phyloP scores from a whole-genome alignment of 176 grass and related monocot species.

The Tillandsia fasciculata region DNA sequence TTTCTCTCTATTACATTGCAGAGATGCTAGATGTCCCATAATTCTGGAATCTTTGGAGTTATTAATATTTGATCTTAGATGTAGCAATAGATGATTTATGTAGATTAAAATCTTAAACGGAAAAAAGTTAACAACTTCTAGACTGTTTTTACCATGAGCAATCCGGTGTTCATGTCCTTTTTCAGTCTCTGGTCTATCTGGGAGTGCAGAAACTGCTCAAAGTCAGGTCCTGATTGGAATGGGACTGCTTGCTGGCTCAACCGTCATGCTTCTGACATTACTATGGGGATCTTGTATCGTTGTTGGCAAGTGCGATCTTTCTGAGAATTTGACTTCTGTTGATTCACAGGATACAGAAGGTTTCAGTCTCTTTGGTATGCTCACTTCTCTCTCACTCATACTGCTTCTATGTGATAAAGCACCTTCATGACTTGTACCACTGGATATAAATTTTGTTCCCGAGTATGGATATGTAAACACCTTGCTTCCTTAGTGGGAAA shows the following conservation, averaged over 20 bases:
- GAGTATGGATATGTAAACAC: too few relatives aligned
- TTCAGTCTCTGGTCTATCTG: constrained; percentile 84
- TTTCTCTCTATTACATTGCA: too few relatives aligned
- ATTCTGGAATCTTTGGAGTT: too few relatives aligned
- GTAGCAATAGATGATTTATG: too few relatives aligned
- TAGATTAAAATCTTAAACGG: too few relatives aligned
- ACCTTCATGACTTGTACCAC: neutral
- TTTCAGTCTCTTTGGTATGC: constrained; percentile 62
- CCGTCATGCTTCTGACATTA: constrained; percentile 80
- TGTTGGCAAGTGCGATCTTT: constrained; percentile 88
- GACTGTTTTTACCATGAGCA: neutral
- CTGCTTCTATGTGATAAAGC: neutral
- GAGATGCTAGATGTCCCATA: too few relatives aligned
- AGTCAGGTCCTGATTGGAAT: constrained; percentile 91
- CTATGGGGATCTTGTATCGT: constrained; percentile 95
- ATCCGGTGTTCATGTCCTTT: constrained; percentile 12
- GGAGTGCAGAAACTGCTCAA: constrained; percentile 86
- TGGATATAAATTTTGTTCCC: neutral
- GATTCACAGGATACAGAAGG: constrained; percentile 46
- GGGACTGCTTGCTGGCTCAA: constrained; percentile 94
- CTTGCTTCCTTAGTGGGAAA: too few relatives aligned
- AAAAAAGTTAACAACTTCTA: too few relatives aligned
- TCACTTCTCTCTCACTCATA: neutral
- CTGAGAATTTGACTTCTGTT: constrained; percentile 30
- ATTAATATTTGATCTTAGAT: too few relatives aligned